phyloP scores from a whole-genome alignment of 768 basidiomycete species.

The Lactarius pseudohatsudake region DNA sequence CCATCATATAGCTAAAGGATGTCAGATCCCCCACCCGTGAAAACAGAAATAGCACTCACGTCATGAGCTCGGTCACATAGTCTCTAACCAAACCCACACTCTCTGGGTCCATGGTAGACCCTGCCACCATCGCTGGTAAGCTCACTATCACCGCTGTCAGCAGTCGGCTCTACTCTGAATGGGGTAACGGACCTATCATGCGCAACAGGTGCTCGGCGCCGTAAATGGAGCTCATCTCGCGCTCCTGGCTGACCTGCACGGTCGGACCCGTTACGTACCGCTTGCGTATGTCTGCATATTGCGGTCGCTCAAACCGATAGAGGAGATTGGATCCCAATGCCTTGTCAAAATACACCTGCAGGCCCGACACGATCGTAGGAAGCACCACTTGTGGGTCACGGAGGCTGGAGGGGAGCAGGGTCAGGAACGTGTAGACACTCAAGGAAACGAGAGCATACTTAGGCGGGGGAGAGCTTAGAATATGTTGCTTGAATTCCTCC shows the following conservation, averaged over 20 bases:
- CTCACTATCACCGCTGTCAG: constrained; percentile 56
- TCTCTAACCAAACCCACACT: constrained; percentile 81
- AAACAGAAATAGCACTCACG: constrained; percentile 46
- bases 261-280: constrained; percentile 70
- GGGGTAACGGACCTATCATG: constrained; percentile 73
- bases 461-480: constrained; percentile 47
- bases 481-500: constrained; percentile 70
- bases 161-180: background rate
- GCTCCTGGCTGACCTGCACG: constrained; percentile 66
- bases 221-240: constrained; percentile 87
- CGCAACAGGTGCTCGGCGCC: constrained; percentile 92
- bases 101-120: constrained; percentile 88
- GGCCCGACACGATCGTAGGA: constrained; percentile 80
- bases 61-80: constrained; percentile 85
- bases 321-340: constrained; percentile 86
- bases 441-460: constrained; percentile 39
- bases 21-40: background rate
- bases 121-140: constrained; percentile 86
- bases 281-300: constrained; percentile 80
- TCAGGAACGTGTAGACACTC: background rate
- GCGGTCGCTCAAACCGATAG: constrained; percentile 93
- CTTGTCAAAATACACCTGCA: constrained; percentile 91
- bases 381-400: constrained; percentile 69
- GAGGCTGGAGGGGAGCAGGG: constrained; percentile 43
- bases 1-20: constrained; percentile 23